phyloP scores from a whole-genome alignment of 2,329 filamentous ascomycete genomes.

The Penicillium occitanis region DNA sequence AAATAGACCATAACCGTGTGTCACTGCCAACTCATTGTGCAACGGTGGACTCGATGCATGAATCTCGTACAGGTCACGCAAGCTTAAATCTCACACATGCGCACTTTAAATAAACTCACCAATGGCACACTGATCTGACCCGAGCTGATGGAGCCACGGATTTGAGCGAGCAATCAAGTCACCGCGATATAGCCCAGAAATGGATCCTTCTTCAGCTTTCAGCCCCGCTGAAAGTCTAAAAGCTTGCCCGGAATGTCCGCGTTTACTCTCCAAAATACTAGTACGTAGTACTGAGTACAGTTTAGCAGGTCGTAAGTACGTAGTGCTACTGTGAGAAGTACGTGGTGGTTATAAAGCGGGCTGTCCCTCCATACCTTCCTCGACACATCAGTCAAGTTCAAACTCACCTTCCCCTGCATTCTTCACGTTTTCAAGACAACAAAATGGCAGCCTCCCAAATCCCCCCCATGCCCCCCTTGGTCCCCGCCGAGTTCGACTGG shows the following conservation, averaged over 20 bases:
- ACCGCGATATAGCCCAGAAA: neutral
- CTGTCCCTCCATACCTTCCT: neutral
- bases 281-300: neutral
- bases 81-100: neutral
- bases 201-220: neutral
- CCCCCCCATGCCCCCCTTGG: constrained; percentile 22
- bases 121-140: neutral
- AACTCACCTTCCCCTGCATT: neutral
- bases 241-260: neutral
- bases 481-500: constrained; percentile 9
- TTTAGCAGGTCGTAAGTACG: neutral
- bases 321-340: too few species aligned
- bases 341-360: neutral
- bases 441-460: neutral
- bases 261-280: neutral
- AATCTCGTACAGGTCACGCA: neutral
- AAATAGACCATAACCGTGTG: neutral
- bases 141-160: neutral
- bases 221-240: neutral
- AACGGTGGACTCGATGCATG: neutral
- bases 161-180: neutral
- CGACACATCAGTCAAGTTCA: neutral
- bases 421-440: neutral
- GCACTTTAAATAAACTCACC: neutral
- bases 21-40: neutral